Evolutionary conservation across 2,329 filamentous ascomycete genomes (phyloP), one percentile per base, ranked within the genome.

Genomic region (Hypoxylon sp.): DNA sequence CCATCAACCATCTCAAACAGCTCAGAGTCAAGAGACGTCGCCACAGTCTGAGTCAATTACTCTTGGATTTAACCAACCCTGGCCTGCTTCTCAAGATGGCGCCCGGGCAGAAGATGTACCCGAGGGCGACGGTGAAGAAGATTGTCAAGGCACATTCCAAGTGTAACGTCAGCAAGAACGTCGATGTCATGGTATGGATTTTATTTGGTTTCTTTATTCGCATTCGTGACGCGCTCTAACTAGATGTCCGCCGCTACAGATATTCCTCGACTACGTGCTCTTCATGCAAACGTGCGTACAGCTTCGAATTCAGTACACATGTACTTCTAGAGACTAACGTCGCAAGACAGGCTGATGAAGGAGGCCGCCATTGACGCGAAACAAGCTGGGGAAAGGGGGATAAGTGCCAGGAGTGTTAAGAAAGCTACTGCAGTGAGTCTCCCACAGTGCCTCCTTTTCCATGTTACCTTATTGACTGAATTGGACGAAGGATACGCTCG

Each of bases 101-200:
- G 54, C 81, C 86, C 11, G 84, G 88, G 21, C 89, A 90, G 75
- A 95, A 93, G 72, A 83, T 92, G 12, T 97, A 97, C 74, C 94
- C 94, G 9, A 90, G 94, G 68, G 89, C 88, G 16, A 96, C 92
- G 0, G 84, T 97, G 73, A 96, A 94, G 79, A 94, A 94, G 79
- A 95, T 96, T 65, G 85, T 96, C 74, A 97, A 97, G 80, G 93
- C 93, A 16, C 93, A 97, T 78, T 91, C 93, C 7, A 91, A 92
- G 68, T 89, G 90, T 76, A 91, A 87, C 69, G 79, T 97, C 68
- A 93, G 90, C 82, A 96, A 93, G 79, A 94, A 96, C 78, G 91
- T 90, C 29, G 94, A 97, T 79, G 89, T 96, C 62, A 83, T 95
- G 81, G 93, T 96, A 80, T 65, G 86, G 73, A 47, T 63, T 72